phyloP scores from a whole-genome alignment of 176 grass and related monocot genomes.

The Stipa capillata region DNA sequence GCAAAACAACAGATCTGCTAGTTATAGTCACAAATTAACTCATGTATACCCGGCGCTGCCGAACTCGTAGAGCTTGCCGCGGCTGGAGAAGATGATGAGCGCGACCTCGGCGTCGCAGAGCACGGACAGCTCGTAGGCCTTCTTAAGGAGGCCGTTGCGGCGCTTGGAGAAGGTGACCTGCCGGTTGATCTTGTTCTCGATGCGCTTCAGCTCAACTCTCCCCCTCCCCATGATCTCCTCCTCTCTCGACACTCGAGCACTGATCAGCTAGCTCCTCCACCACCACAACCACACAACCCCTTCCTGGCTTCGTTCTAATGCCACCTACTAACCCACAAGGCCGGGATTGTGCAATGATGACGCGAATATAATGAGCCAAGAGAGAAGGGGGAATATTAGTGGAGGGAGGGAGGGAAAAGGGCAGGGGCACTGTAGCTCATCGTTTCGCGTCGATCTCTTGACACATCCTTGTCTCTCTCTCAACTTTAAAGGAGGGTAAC shows the following conservation, averaged over 20 bases:
- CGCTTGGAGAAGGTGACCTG: conserved; percentile 99
- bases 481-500: conserved; percentile 41
- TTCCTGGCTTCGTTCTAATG: not conserved
- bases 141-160: conserved; percentile 85
- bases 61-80: conserved; percentile 97
- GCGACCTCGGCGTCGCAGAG: conserved; percentile 95
- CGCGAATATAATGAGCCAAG: conserved; percentile 23
- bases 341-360: not conserved
- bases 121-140: conserved; percentile 92
- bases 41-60: conserved; percentile 59
- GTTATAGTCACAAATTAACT: too few species aligned
- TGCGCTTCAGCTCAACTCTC: conserved; percentile 87
- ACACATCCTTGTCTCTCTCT: conserved; percentile 19
- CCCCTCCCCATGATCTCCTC: conserved; percentile 67
- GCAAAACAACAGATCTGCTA: not conserved
- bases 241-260: not conserved
- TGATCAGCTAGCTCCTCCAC: not conserved
- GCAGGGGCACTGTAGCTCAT: conserved; percentile 30
- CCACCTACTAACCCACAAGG: not conserved
- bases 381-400: conserved; percentile 4
- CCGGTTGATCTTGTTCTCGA: conserved; percentile 95
- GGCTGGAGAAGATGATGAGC: conserved; percentile 91
- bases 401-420: conserved; percentile 16
- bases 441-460: conserved; percentile 32
- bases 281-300: not conserved